Evolutionary conservation across 805 yeast genomes (phyloP).

Genomic region (Saturnispora saitoi): DNA sequence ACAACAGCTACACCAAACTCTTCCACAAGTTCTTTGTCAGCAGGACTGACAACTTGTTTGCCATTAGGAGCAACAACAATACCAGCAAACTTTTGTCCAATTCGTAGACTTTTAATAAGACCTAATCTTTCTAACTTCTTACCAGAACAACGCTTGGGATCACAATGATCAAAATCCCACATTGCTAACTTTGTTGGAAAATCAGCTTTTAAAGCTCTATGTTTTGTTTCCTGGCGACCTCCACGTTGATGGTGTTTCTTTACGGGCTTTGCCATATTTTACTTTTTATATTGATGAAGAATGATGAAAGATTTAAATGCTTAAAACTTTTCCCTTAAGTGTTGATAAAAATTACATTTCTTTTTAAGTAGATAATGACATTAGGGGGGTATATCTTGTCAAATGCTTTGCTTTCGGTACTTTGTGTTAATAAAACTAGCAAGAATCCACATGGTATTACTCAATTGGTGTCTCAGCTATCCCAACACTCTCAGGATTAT

Average conservation of each 20-base stretch:
- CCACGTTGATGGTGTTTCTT: conserved; percentile 52
- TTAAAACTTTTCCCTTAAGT: conserved; percentile 30
- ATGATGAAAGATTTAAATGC: background rate
- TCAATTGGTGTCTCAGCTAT: conserved; percentile 32
- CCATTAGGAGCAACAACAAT: conserved; percentile 92
- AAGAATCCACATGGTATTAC: background rate
- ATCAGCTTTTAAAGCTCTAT: conserved; percentile 20
- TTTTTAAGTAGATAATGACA: conserved; percentile 30
- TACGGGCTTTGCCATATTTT: conserved; percentile 36
- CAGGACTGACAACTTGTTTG: conserved; percentile 79
- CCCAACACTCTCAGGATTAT: conserved; percentile 40
- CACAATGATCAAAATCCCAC: conserved; percentile 99
- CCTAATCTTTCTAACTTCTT: conserved; percentile 88
- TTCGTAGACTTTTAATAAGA: conserved; percentile 61
- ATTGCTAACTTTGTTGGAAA: conserved; percentile 86
- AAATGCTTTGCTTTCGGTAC: background rate
- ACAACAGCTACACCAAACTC: conserved; percentile 90
- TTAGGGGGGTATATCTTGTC: background rate
- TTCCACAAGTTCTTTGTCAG: conserved; percentile 72
- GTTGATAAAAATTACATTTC: conserved; percentile 25
- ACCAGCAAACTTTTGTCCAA: conserved; percentile 94
- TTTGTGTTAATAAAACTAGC: background rate
- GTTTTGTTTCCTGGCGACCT: conserved; percentile 25
- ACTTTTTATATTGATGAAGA: background rate
- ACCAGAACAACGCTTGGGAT: conserved; percentile 95